These are phyloP conservation scores for Teratosphaeria pseudoeucalypti DNA, from an alignment of 2,329 filamentous ascomycete species.

Conservation along the genomic window DNA sequence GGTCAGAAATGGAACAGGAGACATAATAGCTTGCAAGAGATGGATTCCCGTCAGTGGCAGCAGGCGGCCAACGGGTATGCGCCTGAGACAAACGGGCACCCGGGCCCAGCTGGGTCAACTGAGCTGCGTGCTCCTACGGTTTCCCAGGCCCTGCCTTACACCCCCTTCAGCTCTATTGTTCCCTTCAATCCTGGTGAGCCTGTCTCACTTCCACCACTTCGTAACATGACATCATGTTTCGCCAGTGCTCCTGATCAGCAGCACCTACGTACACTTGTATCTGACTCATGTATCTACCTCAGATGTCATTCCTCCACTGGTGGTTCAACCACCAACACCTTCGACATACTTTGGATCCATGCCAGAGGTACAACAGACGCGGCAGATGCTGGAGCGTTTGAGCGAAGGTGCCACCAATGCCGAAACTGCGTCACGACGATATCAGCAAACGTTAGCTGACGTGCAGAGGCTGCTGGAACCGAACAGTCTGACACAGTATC, in stretches of 20 bases:
- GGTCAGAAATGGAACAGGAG: background rate
- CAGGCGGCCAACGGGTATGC: background rate
- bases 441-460: slow-evolving; percentile 63
- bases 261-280: background rate
- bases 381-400: slow-evolving; percentile 51
- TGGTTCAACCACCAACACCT: slow-evolving; percentile 30
- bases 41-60: background rate
- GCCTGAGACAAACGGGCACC: background rate
- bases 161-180: slow-evolving; percentile 68
- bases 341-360: slow-evolving; percentile 24
- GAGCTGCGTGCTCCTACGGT: slow-evolving; percentile 38
- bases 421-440: slow-evolving; percentile 50
- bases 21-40: background rate
- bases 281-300: background rate
- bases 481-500: slow-evolving; percentile 57
- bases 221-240: background rate
- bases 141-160: slow-evolving; percentile 69
- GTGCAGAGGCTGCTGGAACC: slow-evolving; percentile 64
- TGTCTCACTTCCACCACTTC: background rate
- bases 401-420: slow-evolving; percentile 57
- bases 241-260: background rate
- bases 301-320: slow-evolving; percentile 39
- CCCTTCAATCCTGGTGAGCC: slow-evolving; percentile 63
- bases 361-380: slow-evolving; percentile 12
- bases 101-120: background rate